A percentile compares a stretch with the other conserved stretches of the same genome.
These are phyloP conservation scores for Baudoinia panamericana DNA, from an alignment of 495 filamentous ascomycete species.

Conservation along the genomic window DNA sequence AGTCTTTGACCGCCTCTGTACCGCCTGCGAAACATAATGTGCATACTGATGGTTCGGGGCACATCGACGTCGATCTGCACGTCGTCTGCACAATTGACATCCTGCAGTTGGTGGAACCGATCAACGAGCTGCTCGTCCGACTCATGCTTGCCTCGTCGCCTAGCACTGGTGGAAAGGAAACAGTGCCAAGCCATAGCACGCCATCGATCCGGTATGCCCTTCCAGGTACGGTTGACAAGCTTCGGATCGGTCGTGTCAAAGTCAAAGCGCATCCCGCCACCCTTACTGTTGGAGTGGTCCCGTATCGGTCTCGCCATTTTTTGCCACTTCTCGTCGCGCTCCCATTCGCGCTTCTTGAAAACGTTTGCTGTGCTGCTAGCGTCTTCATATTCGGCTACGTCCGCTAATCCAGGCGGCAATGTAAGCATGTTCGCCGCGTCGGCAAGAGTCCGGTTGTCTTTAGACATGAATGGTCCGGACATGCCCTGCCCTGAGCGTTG, in stretches of 20 bases:
- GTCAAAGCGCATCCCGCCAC: conserved; percentile 78
- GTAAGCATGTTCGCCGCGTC: conserved; percentile 87
- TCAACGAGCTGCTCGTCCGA: conserved; percentile 59
- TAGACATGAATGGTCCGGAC: conserved; percentile 41
- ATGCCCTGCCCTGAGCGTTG: conserved; percentile 22
- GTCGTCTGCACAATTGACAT: conserved; percentile 70
- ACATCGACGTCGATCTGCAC: conserved; percentile 97
- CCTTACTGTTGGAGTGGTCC: conserved; percentile 31
- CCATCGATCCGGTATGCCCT: conserved; percentile 96
- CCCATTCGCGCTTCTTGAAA: conserved; percentile 65
- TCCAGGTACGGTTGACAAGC: conserved; percentile 85
- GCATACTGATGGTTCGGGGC: conserved; percentile 83
- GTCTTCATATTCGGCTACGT: conserved; percentile 47
- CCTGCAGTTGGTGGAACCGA: conserved; percentile 49
- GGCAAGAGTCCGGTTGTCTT: conserved; percentile 55
- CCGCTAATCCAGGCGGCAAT: conserved; percentile 51
- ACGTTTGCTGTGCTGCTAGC: conserved; percentile 43
- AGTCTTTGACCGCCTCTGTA: conserved; percentile 74
- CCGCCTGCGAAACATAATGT: conserved; percentile 92
- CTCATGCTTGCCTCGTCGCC: conserved; percentile 42
- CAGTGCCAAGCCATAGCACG: conserved; percentile 86
- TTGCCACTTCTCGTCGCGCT: conserved; percentile 85
- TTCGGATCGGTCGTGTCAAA: conserved; percentile 79
- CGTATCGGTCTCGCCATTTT: conserved; percentile 64
- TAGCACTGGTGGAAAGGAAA: conserved; percentile 78